Evolutionary conservation across 2,329 filamentous ascomycete genomes (phyloP).

Genomic region (Dothistroma pini): DNA sequence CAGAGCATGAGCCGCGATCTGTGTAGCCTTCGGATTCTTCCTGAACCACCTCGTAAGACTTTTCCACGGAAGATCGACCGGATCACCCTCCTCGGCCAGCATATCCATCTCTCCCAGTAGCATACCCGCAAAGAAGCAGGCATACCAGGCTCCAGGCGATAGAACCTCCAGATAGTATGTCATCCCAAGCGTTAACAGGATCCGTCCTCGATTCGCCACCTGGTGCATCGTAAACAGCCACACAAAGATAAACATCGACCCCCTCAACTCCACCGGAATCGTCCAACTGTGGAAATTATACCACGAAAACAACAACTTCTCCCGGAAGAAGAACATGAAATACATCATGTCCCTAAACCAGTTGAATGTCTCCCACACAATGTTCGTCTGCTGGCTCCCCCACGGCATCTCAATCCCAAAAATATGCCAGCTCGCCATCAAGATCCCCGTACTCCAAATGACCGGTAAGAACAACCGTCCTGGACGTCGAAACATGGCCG

Average conservation of each 20-base stretch:
- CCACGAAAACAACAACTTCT: slow-evolving; percentile 29
- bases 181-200: slow-evolving; percentile 20
- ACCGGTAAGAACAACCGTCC: slow-evolving; percentile 50
- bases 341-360: slow-evolving; percentile 58
- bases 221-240: slow-evolving; percentile 51
- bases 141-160: slow-evolving; percentile 53
- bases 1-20: slow-evolving; percentile 18
- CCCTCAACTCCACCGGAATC: slow-evolving; percentile 61
- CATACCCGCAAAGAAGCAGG: slow-evolving; percentile 60
- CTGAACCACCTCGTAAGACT: slow-evolving; percentile 14
- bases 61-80: slow-evolving; percentile 21
- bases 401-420: slow-evolving; percentile 46
- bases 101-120: slow-evolving; percentile 59
- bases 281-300: slow-evolving; percentile 48
- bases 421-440: slow-evolving; percentile 50
- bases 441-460: slow-evolving; percentile 52
- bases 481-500: slow-evolving; percentile 49
- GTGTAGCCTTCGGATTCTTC: slow-evolving; percentile 6
- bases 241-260: slow-evolving; percentile 61
- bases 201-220: slow-evolving; percentile 16
- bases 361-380: slow-evolving; percentile 49
- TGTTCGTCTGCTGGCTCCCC: slow-evolving; percentile 36
- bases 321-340: slow-evolving; percentile 63
- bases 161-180: slow-evolving; percentile 19
- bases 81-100: slow-evolving; percentile 39